phyloP scores from a whole-genome alignment of 2,329 filamentous ascomycete species.

The Monilinia laxa region DNA sequence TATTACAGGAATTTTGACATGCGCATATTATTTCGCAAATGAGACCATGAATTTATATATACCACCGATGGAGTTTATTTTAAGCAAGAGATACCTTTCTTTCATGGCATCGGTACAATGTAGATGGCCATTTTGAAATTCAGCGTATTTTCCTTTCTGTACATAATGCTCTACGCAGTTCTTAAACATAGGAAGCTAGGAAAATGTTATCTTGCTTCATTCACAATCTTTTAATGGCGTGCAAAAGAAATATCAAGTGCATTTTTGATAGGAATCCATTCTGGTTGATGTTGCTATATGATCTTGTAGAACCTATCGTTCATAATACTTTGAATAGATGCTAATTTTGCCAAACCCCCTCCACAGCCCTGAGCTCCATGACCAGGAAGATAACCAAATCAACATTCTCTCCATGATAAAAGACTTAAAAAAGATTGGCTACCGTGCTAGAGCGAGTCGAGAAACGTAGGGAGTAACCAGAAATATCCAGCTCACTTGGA shows the following conservation, averaged over 20 bases:
- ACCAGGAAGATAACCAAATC: background rate
- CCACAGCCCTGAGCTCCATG: background rate
- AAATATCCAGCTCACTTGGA: background rate
- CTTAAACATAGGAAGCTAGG: background rate
- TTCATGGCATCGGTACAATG: constrained; percentile 6
- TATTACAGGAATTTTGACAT: constrained; percentile 4
- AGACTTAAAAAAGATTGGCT: background rate
- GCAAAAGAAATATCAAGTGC: background rate
- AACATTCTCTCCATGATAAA: background rate
- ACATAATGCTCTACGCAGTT: background rate
- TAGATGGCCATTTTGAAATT: constrained; percentile 10
- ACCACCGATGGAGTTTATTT: constrained; percentile 19
- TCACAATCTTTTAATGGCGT: background rate
- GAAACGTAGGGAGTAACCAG: background rate
- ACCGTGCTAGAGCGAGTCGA: background rate
- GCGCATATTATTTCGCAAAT: constrained; percentile 9
- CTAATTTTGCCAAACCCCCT: no score
- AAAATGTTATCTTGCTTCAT: background rate
- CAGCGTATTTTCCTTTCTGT: background rate
- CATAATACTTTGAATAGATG: background rate
- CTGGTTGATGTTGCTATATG: background rate
- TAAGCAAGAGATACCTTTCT: constrained; percentile 24
- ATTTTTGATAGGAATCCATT: background rate
- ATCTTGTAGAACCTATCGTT: background rate
- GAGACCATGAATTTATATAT: constrained; percentile 16